Evolutionary conservation across 805 yeast genomes (phyloP).

Genomic region (Tetrapisispora pingtungensis): DNA sequence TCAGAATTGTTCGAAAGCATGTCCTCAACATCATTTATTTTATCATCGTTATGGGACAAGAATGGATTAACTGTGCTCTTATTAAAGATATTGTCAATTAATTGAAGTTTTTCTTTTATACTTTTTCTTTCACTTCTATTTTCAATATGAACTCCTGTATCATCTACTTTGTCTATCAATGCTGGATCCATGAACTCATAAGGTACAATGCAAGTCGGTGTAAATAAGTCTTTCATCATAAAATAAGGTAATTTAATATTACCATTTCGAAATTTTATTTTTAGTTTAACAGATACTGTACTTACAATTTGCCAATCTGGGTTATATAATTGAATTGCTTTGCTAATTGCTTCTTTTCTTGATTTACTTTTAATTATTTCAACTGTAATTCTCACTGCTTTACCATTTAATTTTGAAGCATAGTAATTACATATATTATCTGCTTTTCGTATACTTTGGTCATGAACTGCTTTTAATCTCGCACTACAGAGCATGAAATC

Average conservation of each 20-base stretch:
- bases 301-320: slow-evolving; percentile 26
- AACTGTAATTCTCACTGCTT: slow-evolving; percentile 23
- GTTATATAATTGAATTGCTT: slow-evolving; percentile 19
- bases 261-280: slow-evolving; percentile 29
- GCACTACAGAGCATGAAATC: slow-evolving; percentile 7
- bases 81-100: slow-evolving; percentile 5
- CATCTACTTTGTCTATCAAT: slow-evolving; percentile 13
- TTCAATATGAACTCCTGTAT: not conserved
- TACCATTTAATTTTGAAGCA: slow-evolving; percentile 12
- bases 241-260: slow-evolving; percentile 27
- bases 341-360: slow-evolving; percentile 15
- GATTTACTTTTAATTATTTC: slow-evolving; percentile 24
- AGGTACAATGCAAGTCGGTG: slow-evolving; percentile 25
- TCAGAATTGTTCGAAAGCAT: not conserved
- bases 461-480: slow-evolving; percentile 19
- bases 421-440: slow-evolving; percentile 20
- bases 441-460: slow-evolving; percentile 18
- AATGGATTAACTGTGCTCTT: slow-evolving; percentile 21
- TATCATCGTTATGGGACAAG: slow-evolving; percentile 1
- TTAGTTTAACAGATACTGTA: slow-evolving; percentile 28
- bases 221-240: slow-evolving; percentile 22
- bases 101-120: slow-evolving; percentile 8
- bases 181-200: slow-evolving; percentile 26
- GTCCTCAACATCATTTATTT: not conserved
- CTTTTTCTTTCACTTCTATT: not conserved